Base-by-base conservation (phyloP, 257 asterid species). In the Solanum dulcamara region DNA sequence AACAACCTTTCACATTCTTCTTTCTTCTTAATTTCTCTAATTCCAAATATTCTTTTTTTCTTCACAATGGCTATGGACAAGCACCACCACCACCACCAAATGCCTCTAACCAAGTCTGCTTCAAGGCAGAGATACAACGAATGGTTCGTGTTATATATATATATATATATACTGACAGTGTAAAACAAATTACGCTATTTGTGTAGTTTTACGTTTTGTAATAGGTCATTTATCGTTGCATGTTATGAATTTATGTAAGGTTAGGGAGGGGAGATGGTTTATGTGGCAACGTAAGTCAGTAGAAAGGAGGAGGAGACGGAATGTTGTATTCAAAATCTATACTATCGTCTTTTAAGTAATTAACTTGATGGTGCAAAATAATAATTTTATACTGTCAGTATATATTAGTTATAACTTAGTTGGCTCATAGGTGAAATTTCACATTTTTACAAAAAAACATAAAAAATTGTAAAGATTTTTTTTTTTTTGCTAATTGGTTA, bases 101-200 rank as follows among this genome's bases (percentile, higher is more conserved):
- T 79, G 26, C 28, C 83, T 28, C 83, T 79, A 28, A 48, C 64
- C 64, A 79, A 79, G 83, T 79, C 42, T 44, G 7, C 82, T 28
- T 79, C 83, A 17, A 18, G 83, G 85, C 98, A 92, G 17, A 90
- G 93, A 32, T 91, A 93, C 89, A 92, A 90, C 20, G 98, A 96
- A 96, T 96, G 98, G 99, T 95, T 44, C 15, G 38, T 75, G n/a
- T n/a, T n/a, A n/a, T n/a, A n/a, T n/a, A n/a, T n/a, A 4, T 30
- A 11, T 14, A 5, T 68, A 68, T 70, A 37, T 70, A 70, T 14
- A 20, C 10, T 37, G 10, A 37, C 18, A 70, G 18, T 20, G 5
- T 70, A 37, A 35, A 68, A 2, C 18, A 35, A 33, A 18, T 20
- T 5, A 59, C 0, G 18, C 1, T 20, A 70, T 70, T 1, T 2